Evolutionary conservation across 495 filamentous ascomycete genomes (phyloP).

Genomic region (Parathielavia appendiculata): DNA sequence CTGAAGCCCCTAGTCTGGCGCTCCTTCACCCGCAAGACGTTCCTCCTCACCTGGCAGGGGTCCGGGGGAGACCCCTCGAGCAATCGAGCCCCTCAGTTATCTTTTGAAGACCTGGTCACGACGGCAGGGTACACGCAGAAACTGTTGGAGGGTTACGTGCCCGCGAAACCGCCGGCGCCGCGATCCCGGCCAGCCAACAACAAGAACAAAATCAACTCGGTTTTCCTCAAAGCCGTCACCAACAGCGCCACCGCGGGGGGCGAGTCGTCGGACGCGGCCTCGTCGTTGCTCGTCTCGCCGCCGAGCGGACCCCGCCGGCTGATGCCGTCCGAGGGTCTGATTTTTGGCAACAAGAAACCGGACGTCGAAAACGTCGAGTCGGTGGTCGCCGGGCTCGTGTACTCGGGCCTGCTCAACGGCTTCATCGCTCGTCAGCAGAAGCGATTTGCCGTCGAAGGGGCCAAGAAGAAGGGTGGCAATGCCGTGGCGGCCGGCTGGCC

Average conservation of each 20-base stretch:
- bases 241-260: slow-evolving; percentile 31
- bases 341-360: slow-evolving; percentile 50
- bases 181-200: slow-evolving; percentile 6
- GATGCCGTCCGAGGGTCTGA: slow-evolving; percentile 43
- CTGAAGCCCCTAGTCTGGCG: slow-evolving; percentile 83
- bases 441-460: slow-evolving; percentile 77
- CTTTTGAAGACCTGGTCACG: slow-evolving; percentile 50
- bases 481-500: slow-evolving; percentile 46
- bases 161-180: slow-evolving; percentile 19
- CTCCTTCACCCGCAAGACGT: slow-evolving; percentile 70
- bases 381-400: slow-evolving; percentile 68
- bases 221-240: slow-evolving; percentile 41
- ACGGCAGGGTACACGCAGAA: slow-evolving; percentile 49
- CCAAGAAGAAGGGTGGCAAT: slow-evolving; percentile 54
- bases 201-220: slow-evolving; percentile 25
- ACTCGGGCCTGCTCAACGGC: slow-evolving; percentile 78
- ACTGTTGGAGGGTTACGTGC: slow-evolving; percentile 47
- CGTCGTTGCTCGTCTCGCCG: slow-evolving; percentile 39
- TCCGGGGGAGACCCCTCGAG: slow-evolving; percentile 43
- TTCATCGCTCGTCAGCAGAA: slow-evolving; percentile 73
- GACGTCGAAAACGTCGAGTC: slow-evolving; percentile 68
- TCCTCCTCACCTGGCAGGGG: slow-evolving; percentile 53
- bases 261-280: slow-evolving; percentile 19
- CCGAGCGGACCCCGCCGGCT: slow-evolving; percentile 44
- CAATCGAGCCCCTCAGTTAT: slow-evolving; percentile 53